phyloP scores from a whole-genome alignment of 106 monocot genomes.

The Hemerocallis citrina region DNA sequence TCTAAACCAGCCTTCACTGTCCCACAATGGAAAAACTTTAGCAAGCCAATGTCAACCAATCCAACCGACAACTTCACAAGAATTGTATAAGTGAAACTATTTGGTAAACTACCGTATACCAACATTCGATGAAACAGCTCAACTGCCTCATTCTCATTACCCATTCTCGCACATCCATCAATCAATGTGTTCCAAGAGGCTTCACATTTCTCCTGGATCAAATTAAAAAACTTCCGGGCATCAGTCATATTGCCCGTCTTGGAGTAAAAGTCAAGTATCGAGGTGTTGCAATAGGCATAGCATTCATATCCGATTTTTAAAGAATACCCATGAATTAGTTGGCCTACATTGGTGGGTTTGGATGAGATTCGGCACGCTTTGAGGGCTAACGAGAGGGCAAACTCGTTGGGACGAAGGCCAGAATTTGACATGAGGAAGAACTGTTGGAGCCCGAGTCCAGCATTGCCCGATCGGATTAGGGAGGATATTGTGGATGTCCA shows the following conservation, averaged over 20 bases:
- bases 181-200: constrained; percentile 21
- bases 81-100: constrained; percentile 20
- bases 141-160: constrained; percentile 4
- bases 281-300: constrained; percentile 16
- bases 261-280: constrained; percentile 11
- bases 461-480: constrained; percentile 4
- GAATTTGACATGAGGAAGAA: constrained; percentile 16
- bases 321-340: constrained; percentile 9
- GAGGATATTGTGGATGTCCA: constrained; percentile 17
- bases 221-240: constrained; percentile 13
- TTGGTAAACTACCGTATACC: constrained; percentile 6
- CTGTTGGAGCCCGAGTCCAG: constrained; percentile 9
- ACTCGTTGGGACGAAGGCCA: constrained; percentile 9
- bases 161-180: constrained; percentile 11
- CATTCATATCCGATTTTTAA: constrained; percentile 14
- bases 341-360: constrained; percentile 4
- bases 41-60: neutral
- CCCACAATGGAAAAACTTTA: constrained; percentile 11
- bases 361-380: constrained; percentile 15
- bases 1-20: constrained; percentile 6
- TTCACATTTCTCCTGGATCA: constrained; percentile 1
- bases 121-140: constrained; percentile 15
- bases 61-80: constrained; percentile 6
- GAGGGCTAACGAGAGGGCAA: constrained; percentile 16
- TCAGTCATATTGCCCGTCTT: constrained; percentile 9